Percentiles rank a stretch among this genome's conserved stretches.
These are phyloP conservation scores for Chaetoceros muelleri DNA, from an alignment of 108 stramenopile species.

Conservation along the genomic window DNA sequence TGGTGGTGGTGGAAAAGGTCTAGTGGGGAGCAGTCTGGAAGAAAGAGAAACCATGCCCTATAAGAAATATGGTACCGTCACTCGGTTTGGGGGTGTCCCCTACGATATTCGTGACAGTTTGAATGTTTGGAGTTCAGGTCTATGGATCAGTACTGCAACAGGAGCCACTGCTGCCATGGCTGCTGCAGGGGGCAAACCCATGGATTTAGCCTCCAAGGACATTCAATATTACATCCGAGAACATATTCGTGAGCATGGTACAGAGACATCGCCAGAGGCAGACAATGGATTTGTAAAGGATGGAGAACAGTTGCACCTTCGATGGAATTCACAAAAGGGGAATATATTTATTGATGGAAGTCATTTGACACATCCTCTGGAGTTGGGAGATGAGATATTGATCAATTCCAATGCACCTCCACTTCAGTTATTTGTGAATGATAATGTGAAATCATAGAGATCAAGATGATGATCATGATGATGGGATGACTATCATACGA, in stretches of 20 bases:
- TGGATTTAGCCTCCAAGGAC: constrained; percentile 52
- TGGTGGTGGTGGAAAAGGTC: constrained; percentile 3
- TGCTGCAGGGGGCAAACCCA: constrained; percentile 80
- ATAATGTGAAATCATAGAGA: no score
- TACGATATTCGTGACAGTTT: constrained; percentile 58
- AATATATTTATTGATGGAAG: constrained; percentile 85
- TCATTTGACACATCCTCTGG: constrained; percentile 82
- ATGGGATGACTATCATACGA: no score
- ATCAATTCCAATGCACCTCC: constrained; percentile 81
- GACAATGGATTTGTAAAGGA: constrained; percentile 68
- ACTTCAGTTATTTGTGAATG: constrained; percentile 49
- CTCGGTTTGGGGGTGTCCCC: constrained; percentile 61
- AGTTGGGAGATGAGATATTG: constrained; percentile 89
- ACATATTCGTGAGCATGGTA: constrained; percentile 74
- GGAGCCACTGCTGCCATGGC: constrained; percentile 89
- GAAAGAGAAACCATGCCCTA: constrained; percentile 1
- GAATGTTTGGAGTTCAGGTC: constrained; percentile 87
- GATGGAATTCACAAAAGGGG: constrained; percentile 93
- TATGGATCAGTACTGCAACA: constrained; percentile 77
- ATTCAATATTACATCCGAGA: constrained; percentile 92
- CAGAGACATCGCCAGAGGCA: constrained; percentile 12
- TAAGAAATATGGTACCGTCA: constrained; percentile 53
- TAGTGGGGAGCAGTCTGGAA: background rate
- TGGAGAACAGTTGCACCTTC: constrained; percentile 70
- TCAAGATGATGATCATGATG: no score